A percentile compares a stretch with the other conserved stretches of the same genome.
Conservation (phyloP, 208 protist species). For the Trypanosoma conorhini region DNA sequence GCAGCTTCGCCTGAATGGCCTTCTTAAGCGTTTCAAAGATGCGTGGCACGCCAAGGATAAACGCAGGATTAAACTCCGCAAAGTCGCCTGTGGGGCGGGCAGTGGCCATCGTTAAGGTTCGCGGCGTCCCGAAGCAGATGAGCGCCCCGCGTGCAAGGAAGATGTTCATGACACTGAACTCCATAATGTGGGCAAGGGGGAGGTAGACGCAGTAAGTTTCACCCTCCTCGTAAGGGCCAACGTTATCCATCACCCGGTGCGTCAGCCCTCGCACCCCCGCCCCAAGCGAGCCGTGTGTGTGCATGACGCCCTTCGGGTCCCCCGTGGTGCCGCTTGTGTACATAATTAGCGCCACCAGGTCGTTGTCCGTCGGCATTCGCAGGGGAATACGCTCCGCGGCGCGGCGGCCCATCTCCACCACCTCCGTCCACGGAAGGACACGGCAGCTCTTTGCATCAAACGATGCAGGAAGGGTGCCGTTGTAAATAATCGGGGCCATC, state of each 20-base stretch:
- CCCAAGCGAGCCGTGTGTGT: conserved; percentile 67
- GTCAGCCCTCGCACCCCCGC: conserved; percentile 33
- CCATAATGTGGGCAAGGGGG: conserved; percentile 77
- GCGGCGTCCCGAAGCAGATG: conserved; percentile 66
- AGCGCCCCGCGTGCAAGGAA: conserved; percentile 46
- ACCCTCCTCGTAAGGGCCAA: conserved; percentile 44
- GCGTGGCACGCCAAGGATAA: conserved; percentile 62
- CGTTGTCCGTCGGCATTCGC: conserved; percentile 37
- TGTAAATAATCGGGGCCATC: conserved; percentile 45
- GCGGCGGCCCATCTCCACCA: conserved; percentile 38
- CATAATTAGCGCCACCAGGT: conserved; percentile 62
- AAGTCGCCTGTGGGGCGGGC: conserved; percentile 76
- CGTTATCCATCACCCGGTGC: conserved; percentile 22
- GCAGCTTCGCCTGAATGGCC: conserved; percentile 48
- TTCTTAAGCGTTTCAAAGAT: conserved; percentile 59
- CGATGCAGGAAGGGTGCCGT: conserved; percentile 42
- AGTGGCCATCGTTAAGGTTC: conserved; percentile 54
- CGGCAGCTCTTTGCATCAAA: conserved; percentile 19
- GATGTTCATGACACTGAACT: conserved; percentile 54
- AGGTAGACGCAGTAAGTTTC: conserved; percentile 79
- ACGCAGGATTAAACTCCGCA: conserved; percentile 57
- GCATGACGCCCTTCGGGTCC: conserved; percentile 77
- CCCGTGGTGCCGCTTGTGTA: conserved; percentile 77
- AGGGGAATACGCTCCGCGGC: background rate
- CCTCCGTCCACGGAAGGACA: conserved; percentile 52